phyloP scores from a whole-genome alignment of 805 yeast genomes.

The Metschnikowia reukaufii region DNA sequence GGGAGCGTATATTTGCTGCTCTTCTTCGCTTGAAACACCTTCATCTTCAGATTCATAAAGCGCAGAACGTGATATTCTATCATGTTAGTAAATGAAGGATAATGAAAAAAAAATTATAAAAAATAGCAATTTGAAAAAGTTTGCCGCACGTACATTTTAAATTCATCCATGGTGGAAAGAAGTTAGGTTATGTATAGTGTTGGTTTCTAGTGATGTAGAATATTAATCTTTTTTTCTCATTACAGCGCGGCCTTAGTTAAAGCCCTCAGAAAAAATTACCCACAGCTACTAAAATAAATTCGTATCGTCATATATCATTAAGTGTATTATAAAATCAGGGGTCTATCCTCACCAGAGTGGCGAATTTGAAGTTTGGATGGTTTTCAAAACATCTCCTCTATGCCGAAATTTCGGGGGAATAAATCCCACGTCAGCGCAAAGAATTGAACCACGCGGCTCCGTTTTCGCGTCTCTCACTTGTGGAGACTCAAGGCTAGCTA shows the following conservation, averaged over 20 bases:
- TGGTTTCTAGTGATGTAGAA: no score
- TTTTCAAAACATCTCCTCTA: conserved; percentile 30
- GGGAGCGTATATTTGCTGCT: conserved; percentile 17
- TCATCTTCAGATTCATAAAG: conserved; percentile 16
- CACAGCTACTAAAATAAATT: not conserved
- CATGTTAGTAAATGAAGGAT: conserved; percentile 15
- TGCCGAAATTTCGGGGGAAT: conserved; percentile 33
- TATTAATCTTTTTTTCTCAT: not conserved
- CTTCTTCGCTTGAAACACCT: conserved; percentile 11
- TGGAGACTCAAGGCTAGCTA: conserved; percentile 21
- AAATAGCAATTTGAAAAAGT: no score
- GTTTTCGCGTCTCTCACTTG: conserved; percentile 14
- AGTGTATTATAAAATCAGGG: not conserved
- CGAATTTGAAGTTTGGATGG: conserved; percentile 26
- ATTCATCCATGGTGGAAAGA: conserved; percentile 6
- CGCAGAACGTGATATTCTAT: conserved; percentile 14
- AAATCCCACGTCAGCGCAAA: conserved; percentile 21
- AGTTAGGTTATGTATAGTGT: not conserved
- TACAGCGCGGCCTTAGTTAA: not conserved
- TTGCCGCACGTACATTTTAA: conserved; percentile 14
- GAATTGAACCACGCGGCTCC: conserved; percentile 15
- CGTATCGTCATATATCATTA: conserved; percentile 9
- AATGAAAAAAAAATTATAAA: not conserved
- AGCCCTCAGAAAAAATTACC: not conserved
- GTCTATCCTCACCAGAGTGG: conserved; percentile 33